Base-by-base conservation (phyloP, 805 yeast genomes). In the Phaffomyces antillensis region DNA sequence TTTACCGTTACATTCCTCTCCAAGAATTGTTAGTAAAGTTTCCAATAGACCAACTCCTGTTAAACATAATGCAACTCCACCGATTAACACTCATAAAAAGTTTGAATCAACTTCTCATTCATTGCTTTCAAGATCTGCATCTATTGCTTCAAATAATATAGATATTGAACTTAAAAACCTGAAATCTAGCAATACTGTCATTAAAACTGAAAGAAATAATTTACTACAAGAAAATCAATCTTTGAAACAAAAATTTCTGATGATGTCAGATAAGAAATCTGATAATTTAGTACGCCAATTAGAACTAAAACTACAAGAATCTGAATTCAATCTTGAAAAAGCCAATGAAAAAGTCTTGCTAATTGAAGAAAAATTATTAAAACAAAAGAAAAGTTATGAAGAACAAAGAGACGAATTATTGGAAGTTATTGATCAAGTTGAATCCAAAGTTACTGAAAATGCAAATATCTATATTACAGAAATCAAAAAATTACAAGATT, bases 401-500 rank as follows among this genome's bases (percentile, higher is more conserved):
- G 54, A 60, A 15, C 83, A 81, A 38, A 65, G 83, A 26, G 74
- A 71, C 39, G 85, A 81, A 55, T 67, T 83, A 64, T 59, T 82
- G 39, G 77, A 74, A 41, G 79, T 77, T 16, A 69, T 81, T 40
- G 81, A 76, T 47, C 63, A 76, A 37, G 67, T 81, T 58, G 76
- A 77, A 37, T 59, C 64, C 30, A 77, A 79, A 36, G 78, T 79
- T 33, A 72, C 70, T 41, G 83, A 79, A 47, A 77, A 74, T 46
- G 83, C 76, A 48, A 56, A 58, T 18, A 61, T 75, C 31, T 79
- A 73, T 52, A 65, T 70, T 41, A 60, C 63, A n/a, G 75, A 76
- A 48, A 61, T 79, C 40, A 60, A 59, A 33, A 72, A 70, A 31
- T 47, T 65, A 26, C 62, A 63, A 36, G 55, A 55, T 16, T 58